Conservation (phyloP, 768 basidiomycete species). For the Crepidotus variabilis region DNA sequence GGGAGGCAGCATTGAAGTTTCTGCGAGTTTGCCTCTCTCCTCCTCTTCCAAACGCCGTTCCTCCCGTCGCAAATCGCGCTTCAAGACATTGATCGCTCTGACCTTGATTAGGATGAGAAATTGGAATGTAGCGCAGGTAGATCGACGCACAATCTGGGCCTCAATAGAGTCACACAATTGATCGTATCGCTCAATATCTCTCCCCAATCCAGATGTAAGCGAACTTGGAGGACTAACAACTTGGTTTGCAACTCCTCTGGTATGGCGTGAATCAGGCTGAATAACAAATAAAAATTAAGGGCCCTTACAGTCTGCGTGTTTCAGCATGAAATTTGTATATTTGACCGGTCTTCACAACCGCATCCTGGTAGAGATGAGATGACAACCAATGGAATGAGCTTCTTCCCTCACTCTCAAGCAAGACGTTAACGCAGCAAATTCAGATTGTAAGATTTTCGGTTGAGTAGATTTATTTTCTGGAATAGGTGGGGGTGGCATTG, state of each 20-base stretch:
- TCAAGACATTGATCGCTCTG: constrained; percentile 66
- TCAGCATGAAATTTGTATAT: constrained; percentile 70
- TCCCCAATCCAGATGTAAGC: constrained; percentile 60
- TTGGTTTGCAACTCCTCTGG: constrained; percentile 55
- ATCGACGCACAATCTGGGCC: constrained; percentile 53
- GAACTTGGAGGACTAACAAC: constrained; percentile 62
- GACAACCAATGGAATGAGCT: no score
- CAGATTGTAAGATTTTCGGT: constrained; percentile 53
- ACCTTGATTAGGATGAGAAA: constrained; percentile 36
- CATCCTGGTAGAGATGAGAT: constrained; percentile 38
- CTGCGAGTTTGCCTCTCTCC: constrained; percentile 17
- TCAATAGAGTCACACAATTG: constrained; percentile 79
- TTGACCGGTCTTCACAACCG: constrained; percentile 68
- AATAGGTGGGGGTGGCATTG: constrained; percentile 52
- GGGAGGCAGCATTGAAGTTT: constrained; percentile 17
- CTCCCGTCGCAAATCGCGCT: constrained; percentile 64
- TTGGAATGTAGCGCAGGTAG: background rate
- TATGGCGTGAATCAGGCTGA: no score
- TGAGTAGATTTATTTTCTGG: constrained; percentile 34
- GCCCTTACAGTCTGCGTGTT: constrained; percentile 51
- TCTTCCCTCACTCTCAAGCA: constrained; percentile 50
- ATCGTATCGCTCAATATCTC: constrained; percentile 76
- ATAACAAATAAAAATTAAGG: no score
- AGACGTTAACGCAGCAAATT: constrained; percentile 51
- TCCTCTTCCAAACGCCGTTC: constrained; percentile 47